Evolutionary conservation across 768 basidiomycete species (phyloP).

Genomic region (Boletus edulis): DNA sequence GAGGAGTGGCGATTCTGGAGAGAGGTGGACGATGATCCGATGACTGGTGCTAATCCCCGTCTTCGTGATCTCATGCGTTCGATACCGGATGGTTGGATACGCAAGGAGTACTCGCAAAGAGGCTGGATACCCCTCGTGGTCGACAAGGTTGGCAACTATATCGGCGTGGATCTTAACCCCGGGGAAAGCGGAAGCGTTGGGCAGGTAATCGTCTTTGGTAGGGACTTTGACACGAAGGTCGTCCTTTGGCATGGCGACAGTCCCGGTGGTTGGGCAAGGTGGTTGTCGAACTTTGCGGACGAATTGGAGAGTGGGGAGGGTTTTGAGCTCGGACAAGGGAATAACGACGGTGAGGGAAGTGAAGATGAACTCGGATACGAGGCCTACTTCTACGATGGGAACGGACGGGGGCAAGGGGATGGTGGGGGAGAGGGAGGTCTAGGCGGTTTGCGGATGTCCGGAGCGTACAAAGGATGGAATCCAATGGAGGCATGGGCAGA

Average conservation of each 20-base stretch:
- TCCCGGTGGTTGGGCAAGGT: conserved; percentile 89
- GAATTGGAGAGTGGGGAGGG: conserved; percentile 90
- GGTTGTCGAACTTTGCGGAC: conserved; percentile 88
- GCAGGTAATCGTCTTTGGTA: conserved; percentile 98
- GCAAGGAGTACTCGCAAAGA: conserved; percentile 84
- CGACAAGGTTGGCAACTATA: conserved; percentile 94
- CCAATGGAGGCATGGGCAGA: conserved; percentile 94
- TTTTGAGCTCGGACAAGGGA: conserved; percentile 66
- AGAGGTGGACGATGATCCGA: conserved; percentile 85
- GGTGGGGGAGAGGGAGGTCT: conserved; percentile 73
- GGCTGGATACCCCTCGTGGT: conserved; percentile 97
- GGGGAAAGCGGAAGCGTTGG: conserved; percentile 71
- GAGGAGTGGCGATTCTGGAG: conserved; percentile 98
- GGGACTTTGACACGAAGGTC: conserved; percentile 97
- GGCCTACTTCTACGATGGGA: conserved; percentile 82
- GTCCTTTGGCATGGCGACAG: conserved; percentile 94
- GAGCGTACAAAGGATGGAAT: conserved; percentile 90
- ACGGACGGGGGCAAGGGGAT: conserved; percentile 72
- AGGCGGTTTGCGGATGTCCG: conserved; percentile 71
- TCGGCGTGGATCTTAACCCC: conserved; percentile 93
- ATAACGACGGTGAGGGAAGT: conserved; percentile 63
- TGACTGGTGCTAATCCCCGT: conserved; percentile 73
- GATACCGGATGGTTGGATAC: conserved; percentile 87
- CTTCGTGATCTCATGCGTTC: conserved; percentile 81
- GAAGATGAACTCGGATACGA: conserved; percentile 88